These are phyloP conservation scores for Colletotrichum incanum DNA, from an alignment of 2,329 filamentous ascomycete genomes.

Conservation along the genomic window DNA sequence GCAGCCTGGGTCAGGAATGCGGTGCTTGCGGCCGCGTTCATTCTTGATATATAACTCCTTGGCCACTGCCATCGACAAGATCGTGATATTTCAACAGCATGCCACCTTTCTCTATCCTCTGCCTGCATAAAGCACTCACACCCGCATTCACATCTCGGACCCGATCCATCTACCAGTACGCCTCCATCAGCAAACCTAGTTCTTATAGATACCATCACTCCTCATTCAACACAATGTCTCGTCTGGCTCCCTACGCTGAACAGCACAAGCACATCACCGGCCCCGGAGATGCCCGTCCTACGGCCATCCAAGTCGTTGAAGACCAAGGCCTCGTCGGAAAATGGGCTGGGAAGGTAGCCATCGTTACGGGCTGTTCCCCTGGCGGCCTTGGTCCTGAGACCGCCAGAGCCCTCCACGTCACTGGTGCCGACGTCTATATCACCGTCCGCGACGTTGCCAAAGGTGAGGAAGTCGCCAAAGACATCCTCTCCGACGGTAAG, in stretches of 20 bases:
- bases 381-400: slow-evolving; percentile 62
- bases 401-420: slow-evolving; percentile 45
- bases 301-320: slow-evolving; percentile 43
- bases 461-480: slow-evolving; percentile 35
- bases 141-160: background rate
- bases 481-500: slow-evolving; percentile 39
- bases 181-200: background rate
- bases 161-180: background rate
- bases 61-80: too few relatives aligned
- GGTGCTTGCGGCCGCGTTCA: slow-evolving; percentile 7
- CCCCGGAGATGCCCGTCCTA: slow-evolving; percentile 44
- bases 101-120: background rate
- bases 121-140: background rate
- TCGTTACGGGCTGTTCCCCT: slow-evolving; percentile 57
- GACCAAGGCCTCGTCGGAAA: slow-evolving; percentile 43
- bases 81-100: background rate
- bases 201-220: background rate
- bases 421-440: slow-evolving; percentile 40
- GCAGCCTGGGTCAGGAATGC: background rate
- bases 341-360: slow-evolving; percentile 34
- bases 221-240: slow-evolving; percentile 17
- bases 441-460: slow-evolving; percentile 35
- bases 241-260: slow-evolving; percentile 35
- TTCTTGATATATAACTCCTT: background rate
- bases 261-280: slow-evolving; percentile 34